Evolutionary conservation across 2,329 filamentous ascomycete species (phyloP).

Genomic region (Hypoxylon sp.): DNA sequence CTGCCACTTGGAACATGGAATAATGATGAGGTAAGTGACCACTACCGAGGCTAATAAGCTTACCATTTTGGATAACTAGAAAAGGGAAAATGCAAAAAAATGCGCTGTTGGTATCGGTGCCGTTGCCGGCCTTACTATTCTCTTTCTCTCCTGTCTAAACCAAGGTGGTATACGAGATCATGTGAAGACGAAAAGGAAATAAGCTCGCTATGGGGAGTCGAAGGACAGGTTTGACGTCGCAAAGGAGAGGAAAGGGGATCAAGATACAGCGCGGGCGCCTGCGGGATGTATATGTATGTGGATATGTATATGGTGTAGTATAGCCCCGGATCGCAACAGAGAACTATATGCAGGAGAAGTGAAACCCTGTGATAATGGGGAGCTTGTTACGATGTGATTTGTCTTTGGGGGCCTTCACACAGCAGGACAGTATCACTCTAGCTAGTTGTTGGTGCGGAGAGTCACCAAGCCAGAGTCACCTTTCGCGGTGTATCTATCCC

Average conservation of each 20-base stretch:
- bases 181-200: constrained; percentile 49
- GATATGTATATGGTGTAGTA: constrained; percentile 38
- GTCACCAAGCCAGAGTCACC: constrained; percentile 39
- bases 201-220: constrained; percentile 47
- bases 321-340: constrained; percentile 41
- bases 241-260: constrained; percentile 50
- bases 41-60: constrained; percentile 36
- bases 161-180: constrained; percentile 50
- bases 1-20: not conserved
- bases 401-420: constrained; percentile 45
- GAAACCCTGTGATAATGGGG: constrained; percentile 50
- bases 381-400: constrained; percentile 52
- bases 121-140: constrained; percentile 52
- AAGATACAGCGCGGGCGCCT: constrained; percentile 47
- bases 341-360: constrained; percentile 44
- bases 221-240: constrained; percentile 50
- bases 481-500: constrained; percentile 39
- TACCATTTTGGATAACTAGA: constrained; percentile 44
- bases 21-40: constrained; percentile 18
- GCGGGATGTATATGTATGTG: constrained; percentile 53
- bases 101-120: constrained; percentile 48
- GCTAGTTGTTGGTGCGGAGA: constrained; percentile 44
- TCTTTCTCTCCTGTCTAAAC: constrained; percentile 47
- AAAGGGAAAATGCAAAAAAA: constrained; percentile 43
- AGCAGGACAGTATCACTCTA: constrained; percentile 43